These are phyloP conservation scores for Cladosporium sp. DNA, from an alignment of 2,329 filamentous ascomycete genomes.

Conservation along the genomic window DNA sequence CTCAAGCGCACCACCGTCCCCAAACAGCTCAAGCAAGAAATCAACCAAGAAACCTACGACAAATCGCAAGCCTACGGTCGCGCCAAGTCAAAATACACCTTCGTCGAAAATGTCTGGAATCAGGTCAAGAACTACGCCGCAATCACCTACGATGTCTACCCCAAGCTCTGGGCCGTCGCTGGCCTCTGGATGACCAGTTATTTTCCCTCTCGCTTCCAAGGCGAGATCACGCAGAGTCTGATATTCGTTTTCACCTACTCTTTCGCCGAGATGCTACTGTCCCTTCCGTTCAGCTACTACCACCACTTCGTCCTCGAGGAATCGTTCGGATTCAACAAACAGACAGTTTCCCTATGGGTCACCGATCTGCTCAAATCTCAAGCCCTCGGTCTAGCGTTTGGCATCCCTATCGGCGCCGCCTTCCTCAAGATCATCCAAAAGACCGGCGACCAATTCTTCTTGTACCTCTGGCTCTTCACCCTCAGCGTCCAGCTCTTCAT, in stretches of 20 bases:
- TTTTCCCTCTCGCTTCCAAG: slow-evolving; percentile 71
- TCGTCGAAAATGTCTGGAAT: slow-evolving; percentile 73
- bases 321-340: slow-evolving; percentile 98
- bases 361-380: slow-evolving; percentile 90
- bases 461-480: slow-evolving; percentile 93
- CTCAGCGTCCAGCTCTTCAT: slow-evolving; percentile 85
- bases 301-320: slow-evolving; percentile 94
- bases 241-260: slow-evolving; percentile 86
- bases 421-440: slow-evolving; percentile 92
- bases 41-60: slow-evolving; percentile 84
- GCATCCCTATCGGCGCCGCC: slow-evolving; percentile 80
- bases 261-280: slow-evolving; percentile 70
- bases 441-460: slow-evolving; percentile 93
- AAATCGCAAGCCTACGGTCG: slow-evolving; percentile 82
- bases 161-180: slow-evolving; percentile 80
- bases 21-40: slow-evolving; percentile 79
- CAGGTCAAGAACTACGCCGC: slow-evolving; percentile 85
- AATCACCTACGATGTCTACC: slow-evolving; percentile 85
- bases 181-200: slow-evolving; percentile 68
- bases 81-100: slow-evolving; percentile 85
- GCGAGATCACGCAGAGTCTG: slow-evolving; percentile 90
- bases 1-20: slow-evolving; percentile 74
- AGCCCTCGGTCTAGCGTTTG: slow-evolving; percentile 69
- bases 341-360: slow-evolving; percentile 81
- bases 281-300: slow-evolving; percentile 79